Percentiles rank a stretch among this genome's conserved stretches.
Evolutionary conservation across 164 flowering plant species (phyloP).

Genomic region (Stephania japonica): DNA sequence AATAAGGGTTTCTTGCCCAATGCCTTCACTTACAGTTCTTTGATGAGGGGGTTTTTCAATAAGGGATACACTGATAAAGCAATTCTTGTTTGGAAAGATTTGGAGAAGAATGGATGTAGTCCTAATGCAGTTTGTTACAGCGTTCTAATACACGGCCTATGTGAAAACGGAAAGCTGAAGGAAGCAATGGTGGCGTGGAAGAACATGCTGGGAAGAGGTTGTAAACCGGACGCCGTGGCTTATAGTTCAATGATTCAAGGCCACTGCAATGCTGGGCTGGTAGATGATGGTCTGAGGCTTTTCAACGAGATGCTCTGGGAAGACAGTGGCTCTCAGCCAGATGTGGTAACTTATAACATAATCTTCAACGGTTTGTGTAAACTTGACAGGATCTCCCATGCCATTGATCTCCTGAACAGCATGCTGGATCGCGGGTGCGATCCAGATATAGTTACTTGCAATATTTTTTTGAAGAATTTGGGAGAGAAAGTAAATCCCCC

Average conservation of each 20-base stretch:
- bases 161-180: constrained; percentile 48
- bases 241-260: constrained; percentile 82
- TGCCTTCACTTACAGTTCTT: constrained; percentile 67
- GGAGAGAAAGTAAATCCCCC: constrained; percentile 47
- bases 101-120: constrained; percentile 30
- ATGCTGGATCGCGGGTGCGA: constrained; percentile 77
- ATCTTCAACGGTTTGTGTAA: constrained; percentile 61
- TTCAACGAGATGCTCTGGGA: constrained; percentile 69
- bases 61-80: constrained; percentile 48
- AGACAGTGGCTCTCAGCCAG: constrained; percentile 50
- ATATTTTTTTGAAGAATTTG: constrained; percentile 53
- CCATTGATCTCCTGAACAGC: constrained; percentile 53
- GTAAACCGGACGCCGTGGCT: constrained; percentile 65
- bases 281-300: constrained; percentile 60
- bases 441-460: constrained; percentile 66
- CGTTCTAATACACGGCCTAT: constrained; percentile 71
- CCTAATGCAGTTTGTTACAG: constrained; percentile 62
- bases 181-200: constrained; percentile 74
- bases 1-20: constrained; percentile 52
- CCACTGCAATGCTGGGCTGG: constrained; percentile 53
- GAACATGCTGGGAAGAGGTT: constrained; percentile 61
- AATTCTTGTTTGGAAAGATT: constrained; percentile 64
- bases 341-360: constrained; percentile 73
- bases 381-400: constrained; percentile 39
- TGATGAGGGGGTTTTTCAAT: constrained; percentile 66